Base-by-base conservation (phyloP, 1,284 basidiomycete species). In the Moesziomyces sp. region DNA sequence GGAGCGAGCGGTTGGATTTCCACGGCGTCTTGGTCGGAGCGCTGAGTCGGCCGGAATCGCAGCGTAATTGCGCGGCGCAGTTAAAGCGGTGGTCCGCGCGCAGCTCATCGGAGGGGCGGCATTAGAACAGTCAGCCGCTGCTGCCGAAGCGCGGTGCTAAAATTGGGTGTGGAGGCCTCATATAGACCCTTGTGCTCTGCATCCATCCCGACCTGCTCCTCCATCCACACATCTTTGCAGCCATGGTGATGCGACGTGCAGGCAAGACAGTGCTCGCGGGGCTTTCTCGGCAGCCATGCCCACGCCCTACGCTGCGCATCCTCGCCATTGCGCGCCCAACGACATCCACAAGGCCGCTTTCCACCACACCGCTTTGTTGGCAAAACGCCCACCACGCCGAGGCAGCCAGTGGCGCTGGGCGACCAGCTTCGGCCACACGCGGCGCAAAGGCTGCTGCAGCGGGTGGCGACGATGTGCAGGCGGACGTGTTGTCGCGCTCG, bases 401-500 rank as follows among this genome's bases (percentile, higher is more conserved):
- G 10, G 30, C 30, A 2, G 1, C 30, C 10, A 34, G 4, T 4
- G 30, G 2, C 10, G 13, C 1, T 34, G 30, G 10, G 13, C 30
- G 30, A 10, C 30, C 30, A 34, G 30, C 30, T 13, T 34, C 30
- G 30, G 30, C 30, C 13, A 3, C 30, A 4, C 30, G 30, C 21
- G 24, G 21, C 21, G 11, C 45, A 3, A 21, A 24, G 14, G 10
- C 30, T 13, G 11, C 10, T 13, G 1, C 10, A 13, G 10, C 45
- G 21, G 18, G 23, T 13, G 21, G 14, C 2, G 21, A 21, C 13
- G 45, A 13, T 9, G 21, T 11, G 21, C 19, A 6, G 21, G 13
- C 45, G 23, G 45, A 52, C 21, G 49, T 63, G 19, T n/a, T 60
- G 34, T 64, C 70, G 1, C 64, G 71, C 2, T 55, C 66, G 3